A percentile compares a stretch with the other conserved stretches of the same genome.
phyloP scores from a whole-genome alignment of 768 basidiomycete genomes.

The Naganishia antarctica region DNA sequence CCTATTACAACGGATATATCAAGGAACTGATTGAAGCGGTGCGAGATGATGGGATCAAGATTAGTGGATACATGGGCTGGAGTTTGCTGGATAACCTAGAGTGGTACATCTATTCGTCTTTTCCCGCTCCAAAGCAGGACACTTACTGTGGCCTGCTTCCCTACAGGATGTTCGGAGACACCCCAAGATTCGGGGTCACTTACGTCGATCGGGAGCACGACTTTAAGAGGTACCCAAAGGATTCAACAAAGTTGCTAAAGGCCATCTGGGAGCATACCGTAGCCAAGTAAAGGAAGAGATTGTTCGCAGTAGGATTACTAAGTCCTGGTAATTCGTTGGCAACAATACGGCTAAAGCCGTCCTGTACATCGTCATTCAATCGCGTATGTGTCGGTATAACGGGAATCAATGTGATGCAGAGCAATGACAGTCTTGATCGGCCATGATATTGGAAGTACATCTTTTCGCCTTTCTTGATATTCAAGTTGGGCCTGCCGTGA shows the following conservation, averaged over 20 bases:
- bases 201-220: conserved; percentile 38
- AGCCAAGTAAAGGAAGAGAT: not conserved
- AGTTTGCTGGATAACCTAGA: conserved; percentile 32
- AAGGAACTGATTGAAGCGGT: conserved; percentile 33
- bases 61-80: conserved; percentile 40
- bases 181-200: conserved; percentile 33
- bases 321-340: too few species aligned
- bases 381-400: too few species aligned
- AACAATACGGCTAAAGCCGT: too few species aligned
- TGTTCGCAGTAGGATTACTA: too few species aligned
- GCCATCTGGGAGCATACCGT: conserved; percentile 29
- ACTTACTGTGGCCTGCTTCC: conserved; percentile 8
- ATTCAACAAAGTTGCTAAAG: conserved; percentile 34
- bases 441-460: too few species aligned
- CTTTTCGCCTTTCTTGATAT: too few species aligned
- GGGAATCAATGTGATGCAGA: too few species aligned
- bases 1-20: conserved; percentile 39
- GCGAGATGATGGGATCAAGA: conserved; percentile 39
- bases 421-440: too few species aligned
- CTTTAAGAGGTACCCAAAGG: conserved; percentile 39
- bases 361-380: too few species aligned
- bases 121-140: not conserved
- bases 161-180: conserved; percentile 34
- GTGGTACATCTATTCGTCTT: conserved; percentile 34
- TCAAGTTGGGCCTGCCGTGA: too few species aligned